phyloP scores from a whole-genome alignment of 495 filamentous ascomycete species.

The Penicillium bovifimosum region DNA sequence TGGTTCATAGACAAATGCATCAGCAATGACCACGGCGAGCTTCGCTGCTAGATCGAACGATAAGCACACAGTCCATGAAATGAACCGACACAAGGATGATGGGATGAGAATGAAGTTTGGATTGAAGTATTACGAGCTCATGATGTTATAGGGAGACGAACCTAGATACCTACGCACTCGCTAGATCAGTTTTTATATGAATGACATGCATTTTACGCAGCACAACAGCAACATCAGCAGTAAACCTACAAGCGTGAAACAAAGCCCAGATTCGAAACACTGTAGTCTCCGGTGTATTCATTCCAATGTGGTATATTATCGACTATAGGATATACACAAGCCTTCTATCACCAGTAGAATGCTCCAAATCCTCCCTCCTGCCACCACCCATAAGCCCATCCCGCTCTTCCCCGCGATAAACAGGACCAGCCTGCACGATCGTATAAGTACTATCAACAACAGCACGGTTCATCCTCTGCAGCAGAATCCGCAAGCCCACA shows the following conservation, averaged over 20 bases:
- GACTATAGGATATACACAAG: slow-evolving; percentile 31
- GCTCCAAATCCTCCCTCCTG: slow-evolving; percentile 17
- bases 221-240: too few species aligned
- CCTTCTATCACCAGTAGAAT: slow-evolving; percentile 17
- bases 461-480: slow-evolving; percentile 40
- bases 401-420: slow-evolving; percentile 26
- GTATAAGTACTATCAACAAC: slow-evolving; percentile 21
- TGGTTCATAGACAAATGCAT: slow-evolving; percentile 17
- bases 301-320: not conserved
- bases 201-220: not conserved
- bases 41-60: slow-evolving; percentile 11
- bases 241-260: too few species aligned
- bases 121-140: not conserved
- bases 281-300: too few species aligned
- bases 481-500: slow-evolving; percentile 38
- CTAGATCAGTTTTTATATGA: not conserved
- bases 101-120: not conserved
- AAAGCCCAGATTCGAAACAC: too few species aligned
- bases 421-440: slow-evolving; percentile 14
- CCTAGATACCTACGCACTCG: too few species aligned
- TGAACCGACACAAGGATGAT: not conserved
- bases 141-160: not conserved
- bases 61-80: not conserved
- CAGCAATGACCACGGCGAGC: slow-evolving; percentile 19
- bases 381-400: slow-evolving; percentile 36